Conservation (phyloP, 306 rosid species). For the Rosa chinensis region DNA sequence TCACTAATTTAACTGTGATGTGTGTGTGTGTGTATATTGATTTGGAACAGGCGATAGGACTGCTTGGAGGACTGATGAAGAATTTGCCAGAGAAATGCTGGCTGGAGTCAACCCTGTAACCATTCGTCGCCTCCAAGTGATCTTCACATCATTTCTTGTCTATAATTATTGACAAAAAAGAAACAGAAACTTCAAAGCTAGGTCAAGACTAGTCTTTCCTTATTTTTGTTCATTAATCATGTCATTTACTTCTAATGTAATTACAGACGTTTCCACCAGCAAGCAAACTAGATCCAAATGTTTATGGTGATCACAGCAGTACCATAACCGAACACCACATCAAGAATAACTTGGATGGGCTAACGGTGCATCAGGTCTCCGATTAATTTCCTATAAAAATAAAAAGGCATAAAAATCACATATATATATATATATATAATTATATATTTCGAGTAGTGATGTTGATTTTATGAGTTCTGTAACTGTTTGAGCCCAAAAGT, state of each 20-base stretch:
- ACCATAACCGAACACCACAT: constrained; percentile 45
- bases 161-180: background rate
- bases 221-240: background rate
- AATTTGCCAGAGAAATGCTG: constrained; percentile 59
- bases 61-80: constrained; percentile 68
- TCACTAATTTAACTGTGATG: background rate
- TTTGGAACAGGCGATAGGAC: constrained; percentile 36
- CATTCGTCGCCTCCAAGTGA: constrained; percentile 61
- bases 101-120: constrained; percentile 57
- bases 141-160: background rate
- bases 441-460: background rate
- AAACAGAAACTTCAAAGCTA: background rate
- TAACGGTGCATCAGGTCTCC: constrained; percentile 46
- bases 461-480: background rate
- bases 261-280: constrained; percentile 62
- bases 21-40: background rate
- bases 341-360: constrained; percentile 46
- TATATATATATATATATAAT: too few relatives aligned
- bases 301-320: constrained; percentile 61
- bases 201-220: background rate
- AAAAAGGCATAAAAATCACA: background rate
- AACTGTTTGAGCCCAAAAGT: too few relatives aligned
- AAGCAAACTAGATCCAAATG: constrained; percentile 54
- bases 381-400: background rate
- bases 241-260: background rate